Evolutionary conservation across 1,284 basidiomycete species (phyloP).

Genomic region (Ustilago esculenta): DNA sequence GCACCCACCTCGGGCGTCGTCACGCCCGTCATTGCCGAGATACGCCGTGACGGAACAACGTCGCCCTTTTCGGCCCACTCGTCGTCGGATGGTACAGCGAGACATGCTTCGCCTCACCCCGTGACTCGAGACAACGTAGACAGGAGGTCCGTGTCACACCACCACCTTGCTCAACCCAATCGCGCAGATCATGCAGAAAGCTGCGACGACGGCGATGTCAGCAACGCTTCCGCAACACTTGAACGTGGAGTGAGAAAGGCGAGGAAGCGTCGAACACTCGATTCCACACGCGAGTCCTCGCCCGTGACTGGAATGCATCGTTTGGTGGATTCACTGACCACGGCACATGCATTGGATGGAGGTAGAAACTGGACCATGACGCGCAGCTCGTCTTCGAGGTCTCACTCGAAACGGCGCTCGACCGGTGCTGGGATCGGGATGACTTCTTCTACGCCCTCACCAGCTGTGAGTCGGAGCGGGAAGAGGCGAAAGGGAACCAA

Average conservation of each 20-base stretch:
- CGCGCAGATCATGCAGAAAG: not conserved
- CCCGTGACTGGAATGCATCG: conserved; percentile 11
- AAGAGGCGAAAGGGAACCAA: conserved; percentile 27
- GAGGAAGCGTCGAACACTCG: conserved; percentile 5
- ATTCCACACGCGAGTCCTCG: conserved; percentile 19
- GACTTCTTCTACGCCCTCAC: not conserved
- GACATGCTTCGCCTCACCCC: conserved; percentile 19
- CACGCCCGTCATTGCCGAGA: not conserved
- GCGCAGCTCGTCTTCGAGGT: conserved; percentile 19
- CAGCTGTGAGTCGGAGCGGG: not conserved
- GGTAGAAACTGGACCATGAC: conserved; percentile 17
- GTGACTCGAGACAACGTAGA: not conserved
- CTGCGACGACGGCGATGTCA: conserved; percentile 2
- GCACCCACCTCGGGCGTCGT: conserved; percentile 2
- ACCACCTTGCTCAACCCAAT: conserved; percentile 20
- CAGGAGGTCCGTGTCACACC: conserved; percentile 28
- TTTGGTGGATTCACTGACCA: conserved; percentile 14
- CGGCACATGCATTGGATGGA: too few species aligned
- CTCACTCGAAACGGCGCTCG: conserved; percentile 9
- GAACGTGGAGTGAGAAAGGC: not conserved
- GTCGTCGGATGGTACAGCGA: conserved; percentile 31
- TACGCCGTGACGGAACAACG: not conserved
- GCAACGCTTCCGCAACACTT: not conserved
- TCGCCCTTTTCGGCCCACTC: conserved; percentile 19
- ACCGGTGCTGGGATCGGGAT: not conserved